These are phyloP conservation scores for Aspergillus affinis DNA, from an alignment of 495 filamentous ascomycete species.

Conservation along the genomic window DNA sequence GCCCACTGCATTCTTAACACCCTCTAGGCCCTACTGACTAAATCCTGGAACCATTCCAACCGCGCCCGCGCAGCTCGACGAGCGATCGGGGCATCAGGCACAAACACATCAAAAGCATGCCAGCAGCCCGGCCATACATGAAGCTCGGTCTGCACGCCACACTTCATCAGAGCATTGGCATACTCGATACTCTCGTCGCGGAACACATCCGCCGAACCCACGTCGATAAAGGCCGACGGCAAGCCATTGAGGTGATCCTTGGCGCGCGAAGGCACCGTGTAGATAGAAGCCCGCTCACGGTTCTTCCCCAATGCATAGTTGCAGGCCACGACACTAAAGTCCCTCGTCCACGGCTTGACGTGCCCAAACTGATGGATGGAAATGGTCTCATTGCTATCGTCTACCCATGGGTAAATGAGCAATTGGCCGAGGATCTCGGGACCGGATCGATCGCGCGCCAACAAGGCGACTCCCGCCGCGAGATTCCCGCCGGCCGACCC, in stretches of 20 bases:
- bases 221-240: constrained; percentile 29
- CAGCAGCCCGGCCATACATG: constrained; percentile 32
- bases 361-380: constrained; percentile 10
- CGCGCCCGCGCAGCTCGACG: not conserved
- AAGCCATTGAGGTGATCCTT: constrained; percentile 23
- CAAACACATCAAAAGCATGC: constrained; percentile 31
- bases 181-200: constrained; percentile 25
- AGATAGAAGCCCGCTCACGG: constrained; percentile 15
- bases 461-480: constrained; percentile 38
- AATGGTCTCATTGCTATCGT: constrained; percentile 29
- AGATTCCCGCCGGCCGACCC: constrained; percentile 61
- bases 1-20: too few relatives aligned
- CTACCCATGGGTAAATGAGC: constrained; percentile 51
- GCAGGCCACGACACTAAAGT: constrained; percentile 32
- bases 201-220: constrained; percentile 29
- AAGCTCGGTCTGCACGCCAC: constrained; percentile 23
- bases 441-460: constrained; percentile 39
- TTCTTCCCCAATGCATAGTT: constrained; percentile 27
- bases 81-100: not conserved
- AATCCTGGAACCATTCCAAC: not conserved
- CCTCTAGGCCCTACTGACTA: not conserved
- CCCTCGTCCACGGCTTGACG: constrained; percentile 18
- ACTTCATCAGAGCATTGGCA: constrained; percentile 19
- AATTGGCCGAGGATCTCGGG: constrained; percentile 48
- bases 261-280: constrained; percentile 28